Percentiles rank a stretch among this genome's conserved stretches.
These are phyloP conservation scores for Xylaria acuta DNA, from an alignment of 495 filamentous ascomycete genomes.

Conservation along the genomic window DNA sequence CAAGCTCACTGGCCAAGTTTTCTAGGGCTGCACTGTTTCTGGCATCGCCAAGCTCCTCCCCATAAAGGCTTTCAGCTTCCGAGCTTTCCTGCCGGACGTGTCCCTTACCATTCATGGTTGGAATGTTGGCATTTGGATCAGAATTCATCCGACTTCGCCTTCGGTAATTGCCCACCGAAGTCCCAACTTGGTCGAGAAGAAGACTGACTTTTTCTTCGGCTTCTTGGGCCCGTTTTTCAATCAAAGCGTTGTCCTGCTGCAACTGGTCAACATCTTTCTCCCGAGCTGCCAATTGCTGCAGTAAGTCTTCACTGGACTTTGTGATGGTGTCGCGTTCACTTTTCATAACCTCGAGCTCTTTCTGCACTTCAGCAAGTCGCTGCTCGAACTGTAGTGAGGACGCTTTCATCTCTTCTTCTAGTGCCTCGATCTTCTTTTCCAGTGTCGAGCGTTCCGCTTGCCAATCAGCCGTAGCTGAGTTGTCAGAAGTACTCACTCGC, in stretches of 20 bases:
- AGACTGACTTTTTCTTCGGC: conserved; percentile 92
- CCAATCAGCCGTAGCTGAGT: conserved; percentile 67
- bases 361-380: conserved; percentile 69
- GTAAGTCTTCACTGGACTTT: conserved; percentile 61
- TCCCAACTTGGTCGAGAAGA: conserved; percentile 91
- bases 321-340: conserved; percentile 71
- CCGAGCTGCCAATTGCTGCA: conserved; percentile 64
- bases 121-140: conserved; percentile 36
- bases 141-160: conserved; percentile 61
- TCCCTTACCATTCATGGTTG: conserved; percentile 43
- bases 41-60: conserved; percentile 46
- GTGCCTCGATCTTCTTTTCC: conserved; percentile 66
- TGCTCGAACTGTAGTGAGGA: conserved; percentile 72
- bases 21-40: conserved; percentile 88
- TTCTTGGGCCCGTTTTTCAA: conserved; percentile 83
- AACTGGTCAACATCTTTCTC: conserved; percentile 78
- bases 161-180: conserved; percentile 92
- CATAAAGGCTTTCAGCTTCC: conserved; percentile 56
- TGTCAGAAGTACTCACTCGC: conserved; percentile 48
- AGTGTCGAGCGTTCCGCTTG: conserved; percentile 75
- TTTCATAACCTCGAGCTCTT: conserved; percentile 67
- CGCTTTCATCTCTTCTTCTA: conserved; percentile 70
- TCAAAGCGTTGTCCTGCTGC: conserved; percentile 76
- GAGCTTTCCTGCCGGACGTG: conserved; percentile 68
- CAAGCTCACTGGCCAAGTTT: conserved; percentile 88